Percentiles rank a stretch among this genome's conserved stretches.
These are phyloP conservation scores for Hygrocybe coccinea DNA, from an alignment of 768 basidiomycete genomes.

Conservation along the genomic window DNA sequence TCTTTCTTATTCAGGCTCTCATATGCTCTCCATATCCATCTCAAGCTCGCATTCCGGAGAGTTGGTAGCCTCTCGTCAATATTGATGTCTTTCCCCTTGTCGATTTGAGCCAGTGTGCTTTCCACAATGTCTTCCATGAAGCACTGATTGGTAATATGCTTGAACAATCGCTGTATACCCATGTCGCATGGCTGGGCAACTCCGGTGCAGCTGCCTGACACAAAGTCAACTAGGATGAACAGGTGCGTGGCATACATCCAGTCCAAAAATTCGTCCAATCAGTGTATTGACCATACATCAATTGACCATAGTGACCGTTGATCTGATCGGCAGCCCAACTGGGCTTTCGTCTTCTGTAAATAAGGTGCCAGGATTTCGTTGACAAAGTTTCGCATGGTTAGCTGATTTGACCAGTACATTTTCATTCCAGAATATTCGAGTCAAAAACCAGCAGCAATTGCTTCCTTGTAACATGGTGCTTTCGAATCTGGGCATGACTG, in stretches of 20 bases:
- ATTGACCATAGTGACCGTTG: conserved; percentile 27
- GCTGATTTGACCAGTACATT: conserved; percentile 28
- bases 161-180: no score
- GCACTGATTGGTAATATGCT: conserved; percentile 24
- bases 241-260: conserved; percentile 29
- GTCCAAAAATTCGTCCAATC: conserved; percentile 30
- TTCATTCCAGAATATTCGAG: conserved; percentile 20
- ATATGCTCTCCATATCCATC: no score
- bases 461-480: conserved; percentile 17
- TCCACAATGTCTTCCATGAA: conserved; percentile 3
- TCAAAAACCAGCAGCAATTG: conserved; percentile 13
- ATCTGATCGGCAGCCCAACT: conserved; percentile 7
- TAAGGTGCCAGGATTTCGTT: conserved; percentile 22
- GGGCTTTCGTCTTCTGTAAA: conserved; percentile 13
- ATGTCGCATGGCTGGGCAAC: no score
- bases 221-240: conserved; percentile 26
- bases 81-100: background rate
- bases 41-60: no score
- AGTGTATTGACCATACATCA: conserved; percentile 37
- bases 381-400: conserved; percentile 19
- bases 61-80: background rate
- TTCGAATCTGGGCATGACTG: conserved; percentile 16
- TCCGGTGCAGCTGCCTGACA: conserved; percentile 36
- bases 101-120: background rate
- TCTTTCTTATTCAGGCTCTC: no score